Evolutionary conservation across 1,284 basidiomycete genomes (phyloP).

Genomic region (Puccinia triticina): DNA sequence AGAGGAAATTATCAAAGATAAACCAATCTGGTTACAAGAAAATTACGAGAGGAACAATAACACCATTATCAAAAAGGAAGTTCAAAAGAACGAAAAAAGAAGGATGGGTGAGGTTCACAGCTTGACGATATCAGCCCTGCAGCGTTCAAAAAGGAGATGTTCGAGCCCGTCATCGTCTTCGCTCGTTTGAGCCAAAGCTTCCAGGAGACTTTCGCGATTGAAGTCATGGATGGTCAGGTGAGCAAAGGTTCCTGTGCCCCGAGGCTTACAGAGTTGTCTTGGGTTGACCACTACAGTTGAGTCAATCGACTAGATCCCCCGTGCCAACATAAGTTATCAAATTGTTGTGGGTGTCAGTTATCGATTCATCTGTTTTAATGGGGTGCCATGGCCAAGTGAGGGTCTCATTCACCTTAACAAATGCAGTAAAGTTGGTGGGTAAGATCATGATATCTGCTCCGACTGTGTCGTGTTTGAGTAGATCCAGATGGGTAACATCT

Average conservation of each 20-base stretch:
- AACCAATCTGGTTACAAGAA: no score
- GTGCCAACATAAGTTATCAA: not conserved
- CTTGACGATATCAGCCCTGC: constrained; percentile 56
- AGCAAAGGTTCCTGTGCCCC: constrained; percentile 63
- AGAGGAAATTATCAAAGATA: no score
- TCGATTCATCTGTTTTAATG: not conserved
- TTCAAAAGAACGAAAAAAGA: not conserved
- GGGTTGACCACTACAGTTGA: constrained; percentile 44
- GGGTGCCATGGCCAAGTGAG: not conserved
- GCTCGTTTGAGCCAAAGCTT: not conserved
- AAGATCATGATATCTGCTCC: constrained; percentile 43
- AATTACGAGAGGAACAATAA: not conserved
- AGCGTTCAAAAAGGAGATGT: constrained; percentile 55
- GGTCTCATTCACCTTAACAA: constrained; percentile 36
- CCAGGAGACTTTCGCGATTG: constrained; percentile 53
- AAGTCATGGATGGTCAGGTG: constrained; percentile 57
- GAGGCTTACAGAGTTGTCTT: constrained; percentile 65
- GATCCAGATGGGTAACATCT: constrained; percentile 63
- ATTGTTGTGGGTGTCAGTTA: not conserved
- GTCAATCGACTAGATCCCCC: constrained; percentile 24
- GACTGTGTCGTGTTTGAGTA: constrained; percentile 55
- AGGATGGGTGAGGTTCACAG: constrained; percentile 47
- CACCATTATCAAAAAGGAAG: not conserved
- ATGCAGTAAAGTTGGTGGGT: constrained; percentile 47
- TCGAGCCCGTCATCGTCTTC: constrained; percentile 54